Evolutionary conservation across 2,329 filamentous ascomycete species (phyloP).

Genomic region (Cyphellophora europaea): DNA sequence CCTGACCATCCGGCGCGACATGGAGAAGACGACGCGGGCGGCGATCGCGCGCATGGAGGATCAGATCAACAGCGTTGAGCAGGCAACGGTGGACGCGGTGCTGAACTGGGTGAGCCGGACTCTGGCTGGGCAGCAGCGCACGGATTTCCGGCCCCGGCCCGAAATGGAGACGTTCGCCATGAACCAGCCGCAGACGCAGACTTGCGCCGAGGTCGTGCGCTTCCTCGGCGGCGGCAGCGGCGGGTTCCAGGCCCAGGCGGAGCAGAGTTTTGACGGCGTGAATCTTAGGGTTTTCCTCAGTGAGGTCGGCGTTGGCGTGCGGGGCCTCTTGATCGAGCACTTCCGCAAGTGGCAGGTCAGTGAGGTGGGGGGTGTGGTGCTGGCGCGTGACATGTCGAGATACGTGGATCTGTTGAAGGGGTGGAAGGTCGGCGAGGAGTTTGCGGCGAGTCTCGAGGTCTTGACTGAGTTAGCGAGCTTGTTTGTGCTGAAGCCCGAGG

Average conservation of each 20-base stretch:
- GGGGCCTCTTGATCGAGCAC: conserved; percentile 75
- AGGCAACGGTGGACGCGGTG: conserved; percentile 61
- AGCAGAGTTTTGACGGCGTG: conserved; percentile 66
- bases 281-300: conserved; percentile 76
- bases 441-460: conserved; percentile 65
- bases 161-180: conserved; percentile 51
- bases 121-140: conserved; percentile 71
- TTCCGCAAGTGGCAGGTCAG: conserved; percentile 92
- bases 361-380: conserved; percentile 85
- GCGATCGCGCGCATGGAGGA: conserved; percentile 73
- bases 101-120: conserved; percentile 67
- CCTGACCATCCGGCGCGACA: conserved; percentile 78
- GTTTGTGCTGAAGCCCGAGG: conserved; percentile 84
- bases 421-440: conserved; percentile 47
- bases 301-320: conserved; percentile 72
- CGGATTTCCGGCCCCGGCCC: conserved; percentile 82
- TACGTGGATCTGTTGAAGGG: conserved; percentile 79
- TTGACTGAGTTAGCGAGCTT: conserved; percentile 88
- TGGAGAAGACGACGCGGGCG: conserved; percentile 70
- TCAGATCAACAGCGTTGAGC: conserved; percentile 65
- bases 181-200: conserved; percentile 75
- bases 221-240: conserved; percentile 54
- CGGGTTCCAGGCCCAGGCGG: conserved; percentile 49
- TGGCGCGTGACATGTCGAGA: conserved; percentile 90
- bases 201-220: conserved; percentile 69